A percentile compares a stretch with the other conserved stretches of the same genome.
Evolutionary conservation across 192 early-diverging fungal species (phyloP).

Genomic region (Mortierella alpina): DNA sequence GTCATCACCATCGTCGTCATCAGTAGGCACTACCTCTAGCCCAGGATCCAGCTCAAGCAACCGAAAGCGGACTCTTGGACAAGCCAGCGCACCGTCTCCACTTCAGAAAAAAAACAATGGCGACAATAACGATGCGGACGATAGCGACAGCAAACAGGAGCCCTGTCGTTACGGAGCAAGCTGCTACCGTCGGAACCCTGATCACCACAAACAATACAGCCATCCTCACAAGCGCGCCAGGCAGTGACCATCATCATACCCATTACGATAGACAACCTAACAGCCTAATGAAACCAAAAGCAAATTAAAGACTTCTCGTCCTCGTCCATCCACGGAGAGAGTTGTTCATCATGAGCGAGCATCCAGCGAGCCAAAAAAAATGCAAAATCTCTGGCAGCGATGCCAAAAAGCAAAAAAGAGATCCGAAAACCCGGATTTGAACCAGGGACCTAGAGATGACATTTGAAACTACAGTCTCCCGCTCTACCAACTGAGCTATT

Average conservation of each 20-base stretch:
- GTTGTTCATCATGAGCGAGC: no score
- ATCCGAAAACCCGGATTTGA: slow-evolving; percentile 69
- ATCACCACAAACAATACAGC: slow-evolving; percentile 39
- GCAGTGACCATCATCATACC: no score
- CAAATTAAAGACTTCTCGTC: no score
- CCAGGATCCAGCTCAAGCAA: background rate
- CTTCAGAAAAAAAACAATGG: background rate
- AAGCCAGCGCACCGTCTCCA: background rate
- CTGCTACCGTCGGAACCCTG: slow-evolving; percentile 46
- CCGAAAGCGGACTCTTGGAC: slow-evolving; percentile 8
- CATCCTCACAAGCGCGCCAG: slow-evolving; percentile 30
- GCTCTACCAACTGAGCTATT: slow-evolving; percentile 77
- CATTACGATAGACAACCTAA: no score
- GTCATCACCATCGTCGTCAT: no score
- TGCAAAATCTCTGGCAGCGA: no score
- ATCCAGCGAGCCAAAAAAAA: no score
- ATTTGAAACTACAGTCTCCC: slow-evolving; percentile 70
- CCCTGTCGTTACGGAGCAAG: slow-evolving; percentile 35
- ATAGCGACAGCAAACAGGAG: slow-evolving; percentile 1
- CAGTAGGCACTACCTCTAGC: background rate
- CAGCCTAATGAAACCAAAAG: no score
- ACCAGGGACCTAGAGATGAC: slow-evolving; percentile 66
- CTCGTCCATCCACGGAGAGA: no score
- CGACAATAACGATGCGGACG: slow-evolving; percentile 1
- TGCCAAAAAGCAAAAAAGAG: slow-evolving; percentile 2